phyloP scores from a whole-genome alignment of 352 stramenopile genomes.

The Globisporangium canariense region DNA sequence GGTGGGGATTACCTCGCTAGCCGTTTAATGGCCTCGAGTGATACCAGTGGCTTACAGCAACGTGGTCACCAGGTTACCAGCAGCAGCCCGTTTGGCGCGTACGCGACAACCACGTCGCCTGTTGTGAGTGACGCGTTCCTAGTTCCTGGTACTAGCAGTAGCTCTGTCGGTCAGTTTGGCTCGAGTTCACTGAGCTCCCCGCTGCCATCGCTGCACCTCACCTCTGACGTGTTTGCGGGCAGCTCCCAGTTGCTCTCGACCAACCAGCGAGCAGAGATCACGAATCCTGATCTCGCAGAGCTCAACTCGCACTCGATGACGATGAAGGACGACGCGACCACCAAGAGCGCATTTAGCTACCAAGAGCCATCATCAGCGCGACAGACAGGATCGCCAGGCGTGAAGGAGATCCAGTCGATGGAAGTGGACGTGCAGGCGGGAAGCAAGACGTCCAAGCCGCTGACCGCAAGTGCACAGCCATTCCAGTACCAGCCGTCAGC shows the following conservation, averaged over 20 bases:
- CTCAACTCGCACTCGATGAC: slow-evolving; percentile 68
- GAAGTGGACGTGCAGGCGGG: slow-evolving; percentile 32
- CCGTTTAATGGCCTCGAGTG: neutral
- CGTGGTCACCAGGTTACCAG: neutral
- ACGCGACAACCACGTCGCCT: neutral
- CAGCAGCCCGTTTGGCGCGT: slow-evolving; percentile 7
- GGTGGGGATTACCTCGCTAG: slow-evolving; percentile 4
- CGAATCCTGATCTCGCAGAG: slow-evolving; percentile 53
- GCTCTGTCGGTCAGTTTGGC: slow-evolving; percentile 22
- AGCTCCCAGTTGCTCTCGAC: slow-evolving; percentile 9
- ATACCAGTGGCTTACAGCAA: slow-evolving; percentile 3
- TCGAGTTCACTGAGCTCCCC: slow-evolving; percentile 22
- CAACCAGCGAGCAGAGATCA: slow-evolving; percentile 19
- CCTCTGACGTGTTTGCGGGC: slow-evolving; percentile 21
- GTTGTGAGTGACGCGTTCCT: slow-evolving; percentile 18
- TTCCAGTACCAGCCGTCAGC: slow-evolving; percentile 9
- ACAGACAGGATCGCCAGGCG: neutral
- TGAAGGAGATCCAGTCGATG: slow-evolving; percentile 16
- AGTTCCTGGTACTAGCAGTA: neutral
- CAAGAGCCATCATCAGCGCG: neutral
- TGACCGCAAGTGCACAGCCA: neutral
- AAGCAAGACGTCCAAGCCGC: slow-evolving; percentile 19
- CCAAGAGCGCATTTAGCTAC: too few species aligned
- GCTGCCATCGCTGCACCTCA: slow-evolving; percentile 26
- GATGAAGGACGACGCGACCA: slow-evolving; percentile 24